These are phyloP conservation scores for Simmondsia chinensis DNA, from an alignment of 148 eudicot genomes.

Conservation along the genomic window DNA sequence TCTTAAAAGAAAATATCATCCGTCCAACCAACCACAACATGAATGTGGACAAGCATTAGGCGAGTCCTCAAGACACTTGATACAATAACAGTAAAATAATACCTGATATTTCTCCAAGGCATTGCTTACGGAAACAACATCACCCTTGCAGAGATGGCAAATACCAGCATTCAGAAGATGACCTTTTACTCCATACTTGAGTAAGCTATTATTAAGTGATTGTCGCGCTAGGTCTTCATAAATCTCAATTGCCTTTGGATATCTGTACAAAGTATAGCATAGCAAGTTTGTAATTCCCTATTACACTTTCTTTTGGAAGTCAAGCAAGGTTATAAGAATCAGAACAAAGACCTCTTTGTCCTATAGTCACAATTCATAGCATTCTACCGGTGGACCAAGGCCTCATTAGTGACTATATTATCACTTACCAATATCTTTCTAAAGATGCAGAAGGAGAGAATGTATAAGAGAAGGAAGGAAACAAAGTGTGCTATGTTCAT, in stretches of 20 bases:
- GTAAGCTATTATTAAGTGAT: conserved; percentile 44
- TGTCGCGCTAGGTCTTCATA: conserved; percentile 62
- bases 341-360: too few species aligned
- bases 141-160: conserved; percentile 80
- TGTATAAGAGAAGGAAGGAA: too few species aligned
- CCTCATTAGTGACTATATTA: too few species aligned
- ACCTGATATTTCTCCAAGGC: conserved; percentile 73
- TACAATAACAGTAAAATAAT: background rate
- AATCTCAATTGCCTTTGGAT: conserved; percentile 49
- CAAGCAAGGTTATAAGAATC: too few species aligned
- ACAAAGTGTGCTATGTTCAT: too few species aligned
- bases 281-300: background rate
- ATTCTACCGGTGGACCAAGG: too few species aligned
- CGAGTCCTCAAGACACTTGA: background rate
- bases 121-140: conserved; percentile 41
- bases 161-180: conserved; percentile 85
- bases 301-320: too few species aligned
- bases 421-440: too few species aligned
- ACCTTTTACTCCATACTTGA: conserved; percentile 70
- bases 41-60: conserved; percentile 1
- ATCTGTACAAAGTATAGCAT: conserved; percentile 24
- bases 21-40: too few species aligned
- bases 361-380: too few species aligned
- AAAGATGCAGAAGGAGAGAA: too few species aligned
- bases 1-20: too few species aligned